Percentiles rank a stretch among this genome's conserved stretches.
phyloP scores from a whole-genome alignment of 1,284 basidiomycete species.

The Stygiomarasmius scandens region DNA sequence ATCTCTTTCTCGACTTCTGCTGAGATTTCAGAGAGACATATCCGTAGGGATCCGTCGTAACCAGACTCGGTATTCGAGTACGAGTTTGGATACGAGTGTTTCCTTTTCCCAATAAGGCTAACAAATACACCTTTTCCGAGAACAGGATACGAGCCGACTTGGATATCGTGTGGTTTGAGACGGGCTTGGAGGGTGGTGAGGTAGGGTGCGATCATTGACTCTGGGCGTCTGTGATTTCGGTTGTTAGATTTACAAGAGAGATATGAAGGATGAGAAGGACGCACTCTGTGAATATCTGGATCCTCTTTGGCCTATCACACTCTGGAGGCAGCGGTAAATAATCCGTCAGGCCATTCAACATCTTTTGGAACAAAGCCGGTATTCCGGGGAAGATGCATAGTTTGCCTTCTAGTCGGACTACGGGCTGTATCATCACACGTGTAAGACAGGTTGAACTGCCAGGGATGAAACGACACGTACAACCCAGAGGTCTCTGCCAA shows the following conservation, averaged over 20 bases:
- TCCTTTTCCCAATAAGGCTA: constrained; percentile 70
- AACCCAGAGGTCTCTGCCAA: constrained; percentile 82
- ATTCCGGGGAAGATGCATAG: constrained; percentile 93
- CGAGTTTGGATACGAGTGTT: neutral
- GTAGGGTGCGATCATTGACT: constrained; percentile 90
- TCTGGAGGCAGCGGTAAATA: constrained; percentile 79
- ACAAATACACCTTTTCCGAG: constrained; percentile 66
- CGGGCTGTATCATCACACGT: constrained; percentile 53
- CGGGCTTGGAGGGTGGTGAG: constrained; percentile 78
- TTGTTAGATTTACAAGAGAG: no score
- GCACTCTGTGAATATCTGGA: constrained; percentile 79
- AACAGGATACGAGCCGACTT: constrained; percentile 83
- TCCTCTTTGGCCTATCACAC: constrained; percentile 68
- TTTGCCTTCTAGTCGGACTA: constrained; percentile 81
- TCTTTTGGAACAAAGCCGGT: constrained; percentile 80
- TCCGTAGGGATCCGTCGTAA: constrained; percentile 4
- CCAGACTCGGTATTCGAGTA: neutral
- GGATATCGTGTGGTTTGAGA: constrained; percentile 75
- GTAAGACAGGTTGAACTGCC: no score
- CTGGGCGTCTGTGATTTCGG: constrained; percentile 77
- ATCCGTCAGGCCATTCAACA: constrained; percentile 71
- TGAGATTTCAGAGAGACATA: constrained; percentile 55
- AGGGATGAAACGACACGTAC: constrained; percentile 40
- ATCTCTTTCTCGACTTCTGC: constrained; percentile 67
- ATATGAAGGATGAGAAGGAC: constrained; percentile 23